These are phyloP conservation scores for Steccherinum ochraceum DNA, from an alignment of 768 basidiomycete species.

Conservation along the genomic window DNA sequence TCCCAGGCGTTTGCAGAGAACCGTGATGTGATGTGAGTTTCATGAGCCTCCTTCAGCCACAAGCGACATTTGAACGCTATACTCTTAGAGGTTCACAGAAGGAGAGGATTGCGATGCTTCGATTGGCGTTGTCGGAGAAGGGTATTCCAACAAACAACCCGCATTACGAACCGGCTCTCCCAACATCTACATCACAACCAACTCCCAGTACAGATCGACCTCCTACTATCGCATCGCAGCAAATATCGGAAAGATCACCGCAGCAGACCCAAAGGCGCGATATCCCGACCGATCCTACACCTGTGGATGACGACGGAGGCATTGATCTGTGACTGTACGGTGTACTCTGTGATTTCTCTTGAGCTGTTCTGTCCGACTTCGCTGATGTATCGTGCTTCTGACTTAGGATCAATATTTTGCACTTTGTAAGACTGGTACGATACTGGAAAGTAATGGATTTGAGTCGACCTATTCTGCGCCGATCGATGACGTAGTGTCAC, in stretches of 20 bases:
- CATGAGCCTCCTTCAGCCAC: not conserved
- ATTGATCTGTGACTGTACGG: constrained; percentile 7
- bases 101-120: constrained; percentile 64
- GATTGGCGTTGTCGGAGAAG: constrained; percentile 57
- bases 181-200: too few species aligned
- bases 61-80: not conserved
- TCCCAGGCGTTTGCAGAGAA: constrained; percentile 64
- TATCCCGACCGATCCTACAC: not conserved
- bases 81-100: constrained; percentile 63
- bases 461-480: not conserved
- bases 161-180: constrained; percentile 47
- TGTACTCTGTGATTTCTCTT: not conserved
- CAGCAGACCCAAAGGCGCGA: too few species aligned
- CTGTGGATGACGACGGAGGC: constrained; percentile 9
- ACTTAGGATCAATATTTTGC: not conserved
- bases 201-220: not conserved
- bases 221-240: not conserved
- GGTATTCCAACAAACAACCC: constrained; percentile 36
- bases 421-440: too few species aligned
- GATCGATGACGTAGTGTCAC: not conserved
- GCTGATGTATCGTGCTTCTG: too few species aligned
- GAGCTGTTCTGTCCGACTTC: too few species aligned
- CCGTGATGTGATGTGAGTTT: constrained; percentile 56
- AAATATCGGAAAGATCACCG: too few species aligned
- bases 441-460: too few species aligned